Evolutionary conservation across 192 early-diverging fungal genomes (phyloP), one percentile per base, ranked within the genome.

Genomic region (Backusella circina): DNA sequence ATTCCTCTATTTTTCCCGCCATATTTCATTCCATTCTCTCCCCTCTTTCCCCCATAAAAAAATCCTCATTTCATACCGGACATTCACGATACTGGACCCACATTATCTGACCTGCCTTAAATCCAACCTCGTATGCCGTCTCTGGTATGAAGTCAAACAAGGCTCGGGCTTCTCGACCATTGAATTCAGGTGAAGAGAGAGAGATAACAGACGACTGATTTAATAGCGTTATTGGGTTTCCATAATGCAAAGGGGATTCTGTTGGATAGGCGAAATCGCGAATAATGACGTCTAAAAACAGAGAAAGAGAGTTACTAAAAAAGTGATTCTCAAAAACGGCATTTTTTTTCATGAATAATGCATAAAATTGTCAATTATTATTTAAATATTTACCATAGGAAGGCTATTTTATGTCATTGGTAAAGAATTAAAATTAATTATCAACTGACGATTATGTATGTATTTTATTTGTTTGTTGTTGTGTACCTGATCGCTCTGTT

Each of bases 61-160:
- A 50, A 37, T 44, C 44, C 51, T 44, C 21, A 23, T 16, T n/a
- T n/a, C 18, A n/a, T 73, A 79, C 77, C 32, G 85, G 85, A 83
- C 88, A 92, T 77, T 91, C 88, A 77, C 89, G 90, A 76, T 88
- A 90, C 74, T 89, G 86, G 10, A 94, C 87, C 79, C 88, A 89
- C 8, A 94, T 75, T 28, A 83, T 76, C 69, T 94, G 89, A 18
- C 88, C 87, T 38, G 89, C 88, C 1, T 87, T 76, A 78, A 94
- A 88, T 37, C 84, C 84, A 69, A 92, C 80, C 80, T 94, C 93
- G 10, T 82, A 87, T 15, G 85, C 83, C 37, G 88, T 90, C 72
- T 93, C 92, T 23, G 91, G 90, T 51, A 84, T 84, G 84, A 94
- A 94, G 73, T 94, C 91, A 75, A 92, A 94, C 16, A 94, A 75